Conservation (phyloP, 2,329 filamentous ascomycete genomes). For the Hymenoscyphus linearis region DNA sequence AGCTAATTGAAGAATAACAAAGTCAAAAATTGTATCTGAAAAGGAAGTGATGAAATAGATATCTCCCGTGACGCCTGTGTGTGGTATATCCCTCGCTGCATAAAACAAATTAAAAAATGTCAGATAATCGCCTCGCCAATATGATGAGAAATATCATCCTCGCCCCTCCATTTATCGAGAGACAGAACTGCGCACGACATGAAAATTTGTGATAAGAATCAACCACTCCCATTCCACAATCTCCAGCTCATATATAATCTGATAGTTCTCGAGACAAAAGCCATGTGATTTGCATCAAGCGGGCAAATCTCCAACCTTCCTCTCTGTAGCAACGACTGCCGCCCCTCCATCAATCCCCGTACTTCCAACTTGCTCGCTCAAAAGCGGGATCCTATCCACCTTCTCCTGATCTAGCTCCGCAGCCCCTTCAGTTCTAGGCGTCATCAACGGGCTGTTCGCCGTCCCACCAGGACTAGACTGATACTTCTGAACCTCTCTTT, state of each 20-base stretch:
- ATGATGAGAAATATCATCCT: not conserved
- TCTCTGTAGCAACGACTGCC: slow-evolving; percentile 44
- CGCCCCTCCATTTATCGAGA: not conserved
- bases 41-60: not conserved
- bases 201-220: not conserved
- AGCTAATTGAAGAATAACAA: not conserved
- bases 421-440: slow-evolving; percentile 30
- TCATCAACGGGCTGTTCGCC: slow-evolving; percentile 35
- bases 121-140: not conserved
- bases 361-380: slow-evolving; percentile 43
- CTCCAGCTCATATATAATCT: not conserved
- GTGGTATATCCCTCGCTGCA: not conserved
- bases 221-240: not conserved
- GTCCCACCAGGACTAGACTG: slow-evolving; percentile 55
- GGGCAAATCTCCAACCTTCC: slow-evolving; percentile 36
- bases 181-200: not conserved
- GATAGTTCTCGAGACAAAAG: not conserved
- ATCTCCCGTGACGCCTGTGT: not conserved
- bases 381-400: slow-evolving; percentile 52
- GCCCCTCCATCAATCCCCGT: slow-evolving; percentile 42
- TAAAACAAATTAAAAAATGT: slow-evolving; percentile 1
- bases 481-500: slow-evolving; percentile 84
- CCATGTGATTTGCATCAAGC: slow-evolving; percentile 11
- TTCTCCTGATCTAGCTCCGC: slow-evolving; percentile 12
- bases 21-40: not conserved